Evolutionary conservation across 176 grass and related monocot species (phyloP), one percentile per base, ranked within the genome.

Genomic region (Oryza rufipogon): DNA sequence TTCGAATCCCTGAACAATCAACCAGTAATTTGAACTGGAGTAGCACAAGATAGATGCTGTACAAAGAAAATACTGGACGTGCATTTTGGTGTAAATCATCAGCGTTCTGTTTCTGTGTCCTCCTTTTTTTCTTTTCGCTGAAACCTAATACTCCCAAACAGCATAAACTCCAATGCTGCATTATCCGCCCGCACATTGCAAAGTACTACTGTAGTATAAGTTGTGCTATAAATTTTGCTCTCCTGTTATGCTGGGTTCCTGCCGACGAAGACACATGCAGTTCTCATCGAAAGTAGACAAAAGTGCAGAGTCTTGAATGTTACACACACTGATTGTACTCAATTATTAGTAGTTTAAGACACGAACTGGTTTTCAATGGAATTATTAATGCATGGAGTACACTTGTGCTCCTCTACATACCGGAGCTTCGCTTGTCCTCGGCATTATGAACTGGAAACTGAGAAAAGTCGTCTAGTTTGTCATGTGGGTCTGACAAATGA

Each of bases 291-390:
- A 45, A 32, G 69, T 13, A 64, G 39, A 74, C 16, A 13, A 22
- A 34, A 9, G 0, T 38, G 60, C 16, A 65, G 33, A 61, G 56
- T 44, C 19, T 69, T 56, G 63, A 88, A 73, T 81, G 33, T 19
- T 54, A 65, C 77, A 33, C 76, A 86, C 32, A 26, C 49, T 39
- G 45, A 68, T 49, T 74, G 70, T 49, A 41, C 39, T 70, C 20
- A 64, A 89, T 52, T 64, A 64, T 89, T 13, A 73, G 56, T 22
- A 61, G 20, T 61, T 61, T 61, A 61, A 61, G 56, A 63, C 17
- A 64, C 9, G 14, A 71, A 71, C 77, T 71, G 16, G 12, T 70
- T 22, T 75, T 7, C 47, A 5, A 76, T 30, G 15, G 49, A 30
- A 52, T 42, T 84, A 17, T 75, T 75, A 39, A 52, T 64, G 77